Evolutionary conservation across 352 stramenopile species (phyloP).

Genomic region (Phytophthora macrochlamydospora): DNA sequence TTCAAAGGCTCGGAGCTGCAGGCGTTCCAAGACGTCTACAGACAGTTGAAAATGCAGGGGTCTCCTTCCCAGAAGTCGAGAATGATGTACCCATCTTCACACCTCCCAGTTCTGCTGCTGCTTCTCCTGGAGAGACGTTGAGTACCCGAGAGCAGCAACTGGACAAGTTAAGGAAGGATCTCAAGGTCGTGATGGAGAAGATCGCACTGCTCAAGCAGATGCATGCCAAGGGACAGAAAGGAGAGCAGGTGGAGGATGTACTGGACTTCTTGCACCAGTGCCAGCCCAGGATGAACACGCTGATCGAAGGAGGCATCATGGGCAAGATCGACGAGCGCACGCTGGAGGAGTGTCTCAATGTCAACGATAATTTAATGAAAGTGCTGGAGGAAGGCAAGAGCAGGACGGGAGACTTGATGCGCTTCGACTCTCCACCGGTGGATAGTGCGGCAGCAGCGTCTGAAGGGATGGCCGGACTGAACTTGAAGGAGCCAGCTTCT

Average conservation of each 20-base stretch:
- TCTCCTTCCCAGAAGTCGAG: constrained; percentile 69
- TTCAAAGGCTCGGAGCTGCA: constrained; percentile 54
- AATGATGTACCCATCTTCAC: constrained; percentile 80
- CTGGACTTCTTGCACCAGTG: constrained; percentile 86
- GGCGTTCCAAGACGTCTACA: constrained; percentile 79
- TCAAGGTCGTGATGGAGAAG: constrained; percentile 77
- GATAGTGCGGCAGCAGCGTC: constrained; percentile 23
- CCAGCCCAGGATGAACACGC: constrained; percentile 86
- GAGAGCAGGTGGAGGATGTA: constrained; percentile 66
- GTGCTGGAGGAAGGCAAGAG: constrained; percentile 62
- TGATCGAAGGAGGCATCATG: constrained; percentile 86
- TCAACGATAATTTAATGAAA: constrained; percentile 86
- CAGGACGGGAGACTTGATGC: constrained; percentile 49
- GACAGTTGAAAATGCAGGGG: constrained; percentile 79
- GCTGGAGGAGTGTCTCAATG: constrained; percentile 83
- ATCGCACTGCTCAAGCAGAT: constrained; percentile 59
- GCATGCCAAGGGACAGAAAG: constrained; percentile 26
- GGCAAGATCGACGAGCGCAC: constrained; percentile 85
- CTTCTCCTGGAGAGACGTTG: constrained; percentile 2
- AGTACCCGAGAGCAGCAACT: constrained; percentile 65
- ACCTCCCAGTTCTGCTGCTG: constrained; percentile 45
- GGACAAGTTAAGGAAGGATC: constrained; percentile 69
- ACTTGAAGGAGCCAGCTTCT: constrained; percentile 33
- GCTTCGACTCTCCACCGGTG: constrained; percentile 62
- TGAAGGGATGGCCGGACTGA: constrained; percentile 34